Evolutionary conservation across 1,284 basidiomycete genomes (phyloP).

Genomic region (Puccinia polysora): DNA sequence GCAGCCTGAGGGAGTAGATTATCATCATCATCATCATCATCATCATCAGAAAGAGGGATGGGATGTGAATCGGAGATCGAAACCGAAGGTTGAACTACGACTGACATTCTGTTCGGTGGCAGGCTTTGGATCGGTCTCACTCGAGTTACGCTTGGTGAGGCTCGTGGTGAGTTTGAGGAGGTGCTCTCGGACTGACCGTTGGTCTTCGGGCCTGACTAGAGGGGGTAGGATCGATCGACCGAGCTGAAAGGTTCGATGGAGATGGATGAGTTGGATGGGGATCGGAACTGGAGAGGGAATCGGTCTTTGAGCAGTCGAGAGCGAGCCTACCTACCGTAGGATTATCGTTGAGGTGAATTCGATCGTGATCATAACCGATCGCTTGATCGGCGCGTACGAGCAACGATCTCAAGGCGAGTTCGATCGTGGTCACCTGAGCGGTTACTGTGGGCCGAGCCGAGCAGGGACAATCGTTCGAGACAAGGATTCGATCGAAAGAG

Average conservation of each 20-base stretch:
- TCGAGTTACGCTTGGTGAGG: background rate
- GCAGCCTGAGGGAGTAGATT: conserved; percentile 28
- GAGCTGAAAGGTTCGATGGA: conserved; percentile 2
- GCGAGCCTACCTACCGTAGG: conserved; percentile 20
- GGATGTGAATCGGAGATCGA: too few species aligned
- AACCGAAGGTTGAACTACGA: too few species aligned
- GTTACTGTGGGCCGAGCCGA: conserved; percentile 5
- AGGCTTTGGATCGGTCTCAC: conserved; percentile 14
- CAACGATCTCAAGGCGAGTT: conserved; percentile 10
- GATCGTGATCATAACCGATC: conserved; percentile 28
- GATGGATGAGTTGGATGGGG: background rate
- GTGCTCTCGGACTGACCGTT: background rate
- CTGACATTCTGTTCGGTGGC: conserved; percentile 20
- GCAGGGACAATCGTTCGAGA: background rate
- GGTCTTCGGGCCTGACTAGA: conserved; percentile 6
- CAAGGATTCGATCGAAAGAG: too few species aligned
- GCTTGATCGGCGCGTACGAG: conserved; percentile 14
- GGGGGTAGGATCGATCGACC: conserved; percentile 9
- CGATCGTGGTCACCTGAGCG: conserved; percentile 13
- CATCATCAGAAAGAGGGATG: too few species aligned
- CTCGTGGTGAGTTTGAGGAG: conserved; percentile 5
- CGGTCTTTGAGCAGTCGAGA: too few species aligned
- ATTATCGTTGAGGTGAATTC: conserved; percentile 25
- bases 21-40: too few species aligned
- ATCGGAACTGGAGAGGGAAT: background rate